Evolutionary conservation across 257 asterid species (phyloP).

Genomic region (Osmanthus fragrans): DNA sequence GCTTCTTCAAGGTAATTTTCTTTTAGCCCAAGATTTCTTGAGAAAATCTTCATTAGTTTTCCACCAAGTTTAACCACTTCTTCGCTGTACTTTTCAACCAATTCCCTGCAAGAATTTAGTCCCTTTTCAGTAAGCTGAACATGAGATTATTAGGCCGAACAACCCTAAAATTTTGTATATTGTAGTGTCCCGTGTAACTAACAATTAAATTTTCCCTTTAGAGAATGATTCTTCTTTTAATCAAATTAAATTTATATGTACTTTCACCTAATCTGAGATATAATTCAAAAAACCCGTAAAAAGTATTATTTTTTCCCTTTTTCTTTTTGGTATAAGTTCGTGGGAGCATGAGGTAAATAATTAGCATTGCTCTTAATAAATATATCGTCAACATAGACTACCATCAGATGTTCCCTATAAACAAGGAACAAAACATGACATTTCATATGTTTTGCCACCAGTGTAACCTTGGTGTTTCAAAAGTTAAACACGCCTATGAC

Average conservation of each 20-base stretch:
- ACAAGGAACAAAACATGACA: neutral
- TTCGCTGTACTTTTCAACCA: constrained; percentile 54
- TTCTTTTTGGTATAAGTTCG: neutral
- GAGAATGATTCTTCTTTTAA: too few relatives aligned
- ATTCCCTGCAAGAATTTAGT: constrained; percentile 37
- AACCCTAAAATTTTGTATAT: too few relatives aligned
- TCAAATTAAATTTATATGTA: too few relatives aligned
- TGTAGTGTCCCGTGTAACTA: too few relatives aligned
- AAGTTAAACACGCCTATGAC: neutral
- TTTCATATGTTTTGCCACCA: neutral
- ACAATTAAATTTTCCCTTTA: too few relatives aligned
- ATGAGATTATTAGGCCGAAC: too few relatives aligned
- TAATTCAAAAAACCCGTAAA: too few relatives aligned
- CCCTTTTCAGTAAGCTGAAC: too few relatives aligned
- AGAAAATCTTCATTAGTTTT: constrained; percentile 51
- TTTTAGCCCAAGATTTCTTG: constrained; percentile 62
- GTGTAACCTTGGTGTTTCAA: neutral
- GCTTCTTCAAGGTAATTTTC: constrained; percentile 61
- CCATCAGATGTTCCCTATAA: neutral
- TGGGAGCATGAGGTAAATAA: neutral
- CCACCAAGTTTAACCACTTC: constrained; percentile 56
- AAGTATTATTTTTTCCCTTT: too few relatives aligned
- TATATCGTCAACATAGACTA: neutral
- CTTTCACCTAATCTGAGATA: too few relatives aligned
- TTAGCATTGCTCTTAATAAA: neutral